phyloP scores from a whole-genome alignment of 805 yeast species.

The Saturnispora kantuleensis region DNA sequence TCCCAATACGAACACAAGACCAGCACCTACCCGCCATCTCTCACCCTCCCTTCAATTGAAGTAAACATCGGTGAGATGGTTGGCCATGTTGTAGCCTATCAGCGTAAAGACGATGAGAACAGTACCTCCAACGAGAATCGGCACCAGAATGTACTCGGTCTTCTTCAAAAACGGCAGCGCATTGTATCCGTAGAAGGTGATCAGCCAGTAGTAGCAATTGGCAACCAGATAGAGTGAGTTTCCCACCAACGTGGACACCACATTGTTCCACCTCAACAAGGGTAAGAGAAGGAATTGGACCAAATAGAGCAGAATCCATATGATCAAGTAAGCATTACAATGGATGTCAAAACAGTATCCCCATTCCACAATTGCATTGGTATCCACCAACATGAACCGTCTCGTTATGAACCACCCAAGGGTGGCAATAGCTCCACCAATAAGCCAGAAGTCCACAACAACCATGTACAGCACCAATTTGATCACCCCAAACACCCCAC shows the following conservation, averaged over 20 bases:
- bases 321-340: constrained; percentile 76
- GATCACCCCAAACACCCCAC: constrained; percentile 49
- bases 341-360: constrained; percentile 91
- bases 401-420: constrained; percentile 65
- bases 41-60: constrained; percentile 17
- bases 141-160: constrained; percentile 52
- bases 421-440: constrained; percentile 64
- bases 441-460: constrained; percentile 63
- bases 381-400: constrained; percentile 35
- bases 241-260: constrained; percentile 64
- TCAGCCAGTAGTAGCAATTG: constrained; percentile 61
- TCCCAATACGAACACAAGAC: too few relatives aligned
- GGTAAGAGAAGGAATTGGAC: constrained; percentile 71
- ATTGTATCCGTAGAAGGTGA: constrained; percentile 85
- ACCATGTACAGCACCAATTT: constrained; percentile 76
- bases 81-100: constrained; percentile 66
- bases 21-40: too few relatives aligned
- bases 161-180: constrained; percentile 57
- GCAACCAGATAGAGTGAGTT: constrained; percentile 71
- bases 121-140: constrained; percentile 51
- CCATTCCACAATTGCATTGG: constrained; percentile 53
- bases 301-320: constrained; percentile 69
- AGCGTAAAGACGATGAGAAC: constrained; percentile 49
- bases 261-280: constrained; percentile 49
- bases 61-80: constrained; percentile 41